Conservation (phyloP, 257 asterid genomes). For the Nyctanthes arbortristis region DNA sequence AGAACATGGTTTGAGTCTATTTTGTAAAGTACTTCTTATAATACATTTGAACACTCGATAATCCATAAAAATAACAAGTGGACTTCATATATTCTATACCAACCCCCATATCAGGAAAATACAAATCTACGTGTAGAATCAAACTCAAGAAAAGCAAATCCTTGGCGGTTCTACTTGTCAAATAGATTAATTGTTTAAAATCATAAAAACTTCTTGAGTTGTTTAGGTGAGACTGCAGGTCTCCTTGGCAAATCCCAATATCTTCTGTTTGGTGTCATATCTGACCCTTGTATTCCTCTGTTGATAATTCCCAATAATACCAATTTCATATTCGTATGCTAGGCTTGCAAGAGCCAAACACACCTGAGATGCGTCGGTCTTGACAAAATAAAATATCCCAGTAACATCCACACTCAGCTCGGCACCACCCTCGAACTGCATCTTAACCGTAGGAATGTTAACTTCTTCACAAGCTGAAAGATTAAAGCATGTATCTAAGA, state of each 20-base stretch:
- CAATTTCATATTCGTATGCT: constrained; percentile 61
- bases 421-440: constrained; percentile 67
- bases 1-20: background rate
- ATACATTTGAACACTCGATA: constrained; percentile 23
- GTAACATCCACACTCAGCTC: constrained; percentile 67
- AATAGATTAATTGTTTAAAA: constrained; percentile 20
- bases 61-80: constrained; percentile 10
- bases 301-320: constrained; percentile 89
- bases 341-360: constrained; percentile 92
- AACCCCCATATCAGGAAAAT: constrained; percentile 19
- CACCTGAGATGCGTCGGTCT: constrained; percentile 76
- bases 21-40: background rate
- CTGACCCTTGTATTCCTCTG: constrained; percentile 79
- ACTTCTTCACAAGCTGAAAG: constrained; percentile 69
- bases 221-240: constrained; percentile 55
- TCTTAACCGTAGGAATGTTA: constrained; percentile 54
- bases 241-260: constrained; percentile 83
- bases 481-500: constrained; percentile 78
- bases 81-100: constrained; percentile 35
- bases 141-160: constrained; percentile 22
- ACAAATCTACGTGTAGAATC: constrained; percentile 27
- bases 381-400: constrained; percentile 72
- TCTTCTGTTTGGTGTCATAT: constrained; percentile 64
- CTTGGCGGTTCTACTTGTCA: constrained; percentile 16
- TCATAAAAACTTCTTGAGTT: background rate